Evolutionary conservation across 352 stramenopile species (phyloP), one percentile per base, ranked within the genome.

Genomic region (Globisporangium emineosum): DNA sequence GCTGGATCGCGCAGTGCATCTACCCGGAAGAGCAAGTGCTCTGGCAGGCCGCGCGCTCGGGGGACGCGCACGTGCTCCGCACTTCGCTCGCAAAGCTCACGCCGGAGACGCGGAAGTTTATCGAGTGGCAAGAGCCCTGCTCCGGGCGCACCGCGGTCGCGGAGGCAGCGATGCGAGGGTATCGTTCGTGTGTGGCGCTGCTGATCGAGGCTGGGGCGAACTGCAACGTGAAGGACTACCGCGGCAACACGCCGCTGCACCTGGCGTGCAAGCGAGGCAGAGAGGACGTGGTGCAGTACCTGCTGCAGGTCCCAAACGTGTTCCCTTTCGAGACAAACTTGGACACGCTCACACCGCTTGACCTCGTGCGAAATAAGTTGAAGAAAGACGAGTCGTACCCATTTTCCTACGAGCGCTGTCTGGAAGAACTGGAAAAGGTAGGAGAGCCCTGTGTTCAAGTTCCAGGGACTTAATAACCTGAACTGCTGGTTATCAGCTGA

Each of bases 351-450:
- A 85, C 77, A 35, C 68, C 79, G 21, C 64, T 87, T 33, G 78
- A 86, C 42, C 30, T 83, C 52, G 76, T 70, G 6, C 69, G 77
- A 15, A 72, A 71, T 49, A 69, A 70, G 25, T 75, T 77, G 35
- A 33, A 63, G 17, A 43, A 69, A n/a, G 55, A 77, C 10, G 63
- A 71, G 21, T 49, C 73, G 9, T 57, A 73, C 33, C 68, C 69
- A 1, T 45, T 62, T 35, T 49, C 43, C 0, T 89, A 69, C 60
- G 72, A 78, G 49, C 70, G 78, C 29, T 83, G 76, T 33, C 69
- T 90, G n/a, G 76, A 90, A 63, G 60, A 77, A 33, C 70, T 90
- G 25, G 78, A 89, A 58, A 78, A 83, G 69, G 77, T 85, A 43
- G 5, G 25, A 1, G 7, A 19, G 19, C 7, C 5, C 6, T 12